Conservation (phyloP, 192 early-diverging fungal genomes). For the Hyaloraphidium curvatum region DNA sequence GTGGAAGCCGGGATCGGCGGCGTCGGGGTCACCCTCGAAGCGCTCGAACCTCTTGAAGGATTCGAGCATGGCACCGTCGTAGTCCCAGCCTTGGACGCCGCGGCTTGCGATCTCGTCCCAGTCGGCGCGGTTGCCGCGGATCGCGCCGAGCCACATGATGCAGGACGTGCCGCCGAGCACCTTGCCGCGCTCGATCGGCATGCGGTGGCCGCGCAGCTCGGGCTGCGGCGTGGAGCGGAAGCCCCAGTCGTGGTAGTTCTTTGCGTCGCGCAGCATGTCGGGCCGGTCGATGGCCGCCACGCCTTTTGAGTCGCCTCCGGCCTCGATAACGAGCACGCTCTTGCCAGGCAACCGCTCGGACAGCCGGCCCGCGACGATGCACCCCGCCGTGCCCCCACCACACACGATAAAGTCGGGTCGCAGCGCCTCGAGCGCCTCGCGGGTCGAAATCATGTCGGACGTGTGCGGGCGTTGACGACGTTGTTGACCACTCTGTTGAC, state of each 20-base stretch:
- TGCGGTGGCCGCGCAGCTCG: slow-evolving; percentile 9
- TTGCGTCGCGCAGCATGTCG: slow-evolving; percentile 7
- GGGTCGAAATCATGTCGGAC: too few relatives aligned
- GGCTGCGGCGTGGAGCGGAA: slow-evolving; percentile 12
- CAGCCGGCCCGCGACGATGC: slow-evolving; percentile 16
- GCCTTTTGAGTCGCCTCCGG: slow-evolving; percentile 11
- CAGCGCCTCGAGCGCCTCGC: too few relatives aligned
- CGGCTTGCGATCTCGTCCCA: too few relatives aligned
- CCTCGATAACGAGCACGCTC: slow-evolving; percentile 18
- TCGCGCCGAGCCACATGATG: too few relatives aligned
- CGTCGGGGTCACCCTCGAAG: too few relatives aligned
- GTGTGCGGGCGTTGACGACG: too few relatives aligned
- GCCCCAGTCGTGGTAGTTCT: slow-evolving; percentile 12
- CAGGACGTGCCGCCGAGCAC: slow-evolving; percentile 13
- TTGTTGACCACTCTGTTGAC: too few relatives aligned
- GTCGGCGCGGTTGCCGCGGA: too few relatives aligned
- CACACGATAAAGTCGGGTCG: slow-evolving; percentile 17
- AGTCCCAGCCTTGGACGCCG: too few relatives aligned
- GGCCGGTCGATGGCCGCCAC: slow-evolving; percentile 11
- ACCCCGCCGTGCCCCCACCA: slow-evolving; percentile 18
- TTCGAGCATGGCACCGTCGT: too few relatives aligned
- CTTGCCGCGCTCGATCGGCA: slow-evolving; percentile 13
- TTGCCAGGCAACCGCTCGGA: slow-evolving; percentile 14
- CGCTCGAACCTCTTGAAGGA: too few relatives aligned
- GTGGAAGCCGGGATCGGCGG: too few relatives aligned